Conservation (phyloP, 768 basidiomycete species). For the Suillus sp. region DNA sequence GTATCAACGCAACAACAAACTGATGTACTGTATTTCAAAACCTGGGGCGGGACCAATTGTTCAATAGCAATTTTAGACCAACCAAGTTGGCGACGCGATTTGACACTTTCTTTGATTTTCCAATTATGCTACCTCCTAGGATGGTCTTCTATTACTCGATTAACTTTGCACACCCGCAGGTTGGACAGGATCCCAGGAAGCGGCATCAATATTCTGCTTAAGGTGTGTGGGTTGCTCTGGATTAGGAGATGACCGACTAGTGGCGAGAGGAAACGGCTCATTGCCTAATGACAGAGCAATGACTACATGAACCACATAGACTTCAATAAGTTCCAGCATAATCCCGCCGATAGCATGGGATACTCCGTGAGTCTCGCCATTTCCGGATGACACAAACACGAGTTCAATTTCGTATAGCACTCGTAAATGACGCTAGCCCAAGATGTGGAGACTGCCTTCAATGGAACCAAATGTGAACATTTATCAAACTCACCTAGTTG, state of each 20-base stretch:
- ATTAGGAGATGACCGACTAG: constrained; percentile 32
- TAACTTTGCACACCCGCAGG: constrained; percentile 22
- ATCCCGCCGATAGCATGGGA: constrained; percentile 37
- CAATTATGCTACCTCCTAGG: constrained; percentile 35
- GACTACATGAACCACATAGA: constrained; percentile 42
- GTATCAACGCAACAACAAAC: constrained; percentile 40
- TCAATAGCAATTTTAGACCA: no score
- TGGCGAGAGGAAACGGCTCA: constrained; percentile 38
- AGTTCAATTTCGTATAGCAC: not conserved
- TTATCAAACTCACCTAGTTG: not conserved
- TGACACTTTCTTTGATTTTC: constrained; percentile 22
- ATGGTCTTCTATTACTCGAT: constrained; percentile 35
- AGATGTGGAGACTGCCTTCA: not conserved
- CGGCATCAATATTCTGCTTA: constrained; percentile 34
- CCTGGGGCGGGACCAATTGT: not conserved
- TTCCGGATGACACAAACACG: not conserved
- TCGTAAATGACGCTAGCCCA: constrained; percentile 35
- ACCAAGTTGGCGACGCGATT: no score
- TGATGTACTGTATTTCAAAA: constrained; percentile 36
- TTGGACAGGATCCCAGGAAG: not conserved
- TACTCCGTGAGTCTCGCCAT: constrained; percentile 11
- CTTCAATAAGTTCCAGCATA: constrained; percentile 30
- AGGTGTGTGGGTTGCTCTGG: constrained; percentile 36
- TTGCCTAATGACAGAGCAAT: constrained; percentile 29
- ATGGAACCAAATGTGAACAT: not conserved